Evolutionary conservation across 345 rosid genomes (phyloP), one percentile per base, ranked within the genome.

Genomic region (Geranium rotundifolium): DNA sequence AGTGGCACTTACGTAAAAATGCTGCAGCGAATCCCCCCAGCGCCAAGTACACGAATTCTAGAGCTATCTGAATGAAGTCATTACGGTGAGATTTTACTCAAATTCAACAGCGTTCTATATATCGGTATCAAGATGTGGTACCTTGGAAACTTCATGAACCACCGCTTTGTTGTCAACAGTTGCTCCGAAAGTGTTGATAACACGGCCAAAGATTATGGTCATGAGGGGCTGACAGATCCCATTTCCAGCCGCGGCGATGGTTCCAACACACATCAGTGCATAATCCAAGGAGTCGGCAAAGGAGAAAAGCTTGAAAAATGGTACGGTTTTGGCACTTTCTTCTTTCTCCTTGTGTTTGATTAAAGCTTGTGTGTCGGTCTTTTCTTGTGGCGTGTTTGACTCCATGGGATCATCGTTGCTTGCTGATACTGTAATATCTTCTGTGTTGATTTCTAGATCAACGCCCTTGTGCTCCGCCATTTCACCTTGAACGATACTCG

Each of bases 301-400:
- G 0, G 73, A 57, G 65, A 77, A 77, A 1, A 73, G 75, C 75
- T 71, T 68, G 61, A 18, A 55, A 46, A 71, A 71, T 27, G 78
- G 73, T 8, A 73, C 78, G 12, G 69, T 41, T 15, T 34, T 62
- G 19, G 74, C 15, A 52, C 57, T 41, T 62, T 59, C 69, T 15
- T 70, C 60, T 17, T 60, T 41, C 17, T 55, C 49, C 41, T 60
- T 58, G 58, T 56, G 17, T 18, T 55, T 46, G 50, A 27, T 31
- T 5, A 23, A 54, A 65, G 55, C 62, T 27, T 63, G 55, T 19
- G 29, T 17, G 16, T 29, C 56, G 54, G 9, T 50, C 68, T 64
- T 56, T 56, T 27, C 37, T 34, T n/a, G 39, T 4, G 58, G 50
- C 27, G 54, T 29, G 34, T 19, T 34, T 63, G 39, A 56, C 66